Percentiles rank a stretch among this genome's conserved stretches.
These are phyloP conservation scores for Monilinia fructicola DNA, from an alignment of 2,329 filamentous ascomycete genomes.

Conservation along the genomic window DNA sequence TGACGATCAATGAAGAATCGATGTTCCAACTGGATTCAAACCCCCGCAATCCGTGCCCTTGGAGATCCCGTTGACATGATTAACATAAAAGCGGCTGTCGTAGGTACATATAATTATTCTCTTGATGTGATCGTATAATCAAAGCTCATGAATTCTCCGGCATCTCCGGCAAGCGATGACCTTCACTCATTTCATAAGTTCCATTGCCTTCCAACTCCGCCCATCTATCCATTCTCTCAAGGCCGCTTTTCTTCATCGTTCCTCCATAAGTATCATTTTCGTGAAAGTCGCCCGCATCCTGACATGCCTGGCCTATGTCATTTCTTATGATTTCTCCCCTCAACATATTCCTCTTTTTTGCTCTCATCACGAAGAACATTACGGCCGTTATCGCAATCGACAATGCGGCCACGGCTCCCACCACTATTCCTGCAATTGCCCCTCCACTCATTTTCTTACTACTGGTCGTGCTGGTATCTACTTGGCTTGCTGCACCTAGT, in stretches of 20 bases:
- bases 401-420: neutral
- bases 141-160: constrained; percentile 2
- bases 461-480: neutral
- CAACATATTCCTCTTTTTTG: neutral
- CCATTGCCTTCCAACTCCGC: neutral
- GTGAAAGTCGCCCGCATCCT: neutral
- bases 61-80: neutral
- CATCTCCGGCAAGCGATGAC: constrained; percentile 6
- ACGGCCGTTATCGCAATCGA: neutral
- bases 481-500: neutral
- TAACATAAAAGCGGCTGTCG: neutral
- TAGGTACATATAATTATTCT: neutral
- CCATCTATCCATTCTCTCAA: neutral
- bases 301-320: neutral
- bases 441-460: constrained; percentile 1
- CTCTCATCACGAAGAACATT: neutral
- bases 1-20: neutral
- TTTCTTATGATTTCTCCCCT: neutral
- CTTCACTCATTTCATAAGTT: constrained; percentile 14
- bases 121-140: neutral
- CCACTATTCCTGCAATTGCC: neutral
- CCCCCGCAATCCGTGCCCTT: neutral
- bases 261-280: neutral
- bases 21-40: neutral
- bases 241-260: neutral